phyloP scores from a whole-genome alignment of 2,329 filamentous ascomycete species.

The Graphilbum ipis-grandicollis region DNA sequence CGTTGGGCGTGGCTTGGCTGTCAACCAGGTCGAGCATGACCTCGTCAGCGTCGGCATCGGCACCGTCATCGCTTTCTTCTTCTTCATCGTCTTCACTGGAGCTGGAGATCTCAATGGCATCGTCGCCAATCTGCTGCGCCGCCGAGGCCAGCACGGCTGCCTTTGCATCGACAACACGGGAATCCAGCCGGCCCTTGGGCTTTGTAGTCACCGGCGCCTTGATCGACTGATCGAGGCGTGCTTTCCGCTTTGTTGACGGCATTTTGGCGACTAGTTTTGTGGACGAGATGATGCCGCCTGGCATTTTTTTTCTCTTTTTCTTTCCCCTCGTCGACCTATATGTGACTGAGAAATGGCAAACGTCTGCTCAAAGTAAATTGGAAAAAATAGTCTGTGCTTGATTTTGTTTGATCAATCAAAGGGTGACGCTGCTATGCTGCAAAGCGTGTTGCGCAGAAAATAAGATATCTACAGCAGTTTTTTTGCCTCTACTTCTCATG shows the following conservation, averaged over 20 bases:
- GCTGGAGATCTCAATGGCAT: conserved; percentile 40
- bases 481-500: too few species aligned
- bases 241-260: conserved; percentile 47
- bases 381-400: too few species aligned
- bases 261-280: conserved; percentile 1
- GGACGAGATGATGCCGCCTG: background rate
- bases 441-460: too few species aligned
- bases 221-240: conserved; percentile 33
- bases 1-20: too few species aligned
- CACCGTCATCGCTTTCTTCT: background rate
- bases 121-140: conserved; percentile 14
- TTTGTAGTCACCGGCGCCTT: conserved; percentile 34
- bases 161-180: conserved; percentile 39
- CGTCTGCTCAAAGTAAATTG: too few species aligned
- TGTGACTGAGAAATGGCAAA: too few species aligned
- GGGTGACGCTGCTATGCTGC: too few species aligned
- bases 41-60: background rate
- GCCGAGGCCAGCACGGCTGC: conserved; percentile 29
- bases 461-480: too few species aligned
- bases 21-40: too few species aligned
- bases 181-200: conserved; percentile 31
- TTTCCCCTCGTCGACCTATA: too few species aligned
- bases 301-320: too few species aligned
- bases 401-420: too few species aligned
- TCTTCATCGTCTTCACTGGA: conserved; percentile 12